Percentiles rank a stretch among this genome's conserved stretches.
These are phyloP conservation scores for Colletotrichum echinochloae DNA, from an alignment of 2,329 filamentous ascomycete species.

Conservation along the genomic window DNA sequence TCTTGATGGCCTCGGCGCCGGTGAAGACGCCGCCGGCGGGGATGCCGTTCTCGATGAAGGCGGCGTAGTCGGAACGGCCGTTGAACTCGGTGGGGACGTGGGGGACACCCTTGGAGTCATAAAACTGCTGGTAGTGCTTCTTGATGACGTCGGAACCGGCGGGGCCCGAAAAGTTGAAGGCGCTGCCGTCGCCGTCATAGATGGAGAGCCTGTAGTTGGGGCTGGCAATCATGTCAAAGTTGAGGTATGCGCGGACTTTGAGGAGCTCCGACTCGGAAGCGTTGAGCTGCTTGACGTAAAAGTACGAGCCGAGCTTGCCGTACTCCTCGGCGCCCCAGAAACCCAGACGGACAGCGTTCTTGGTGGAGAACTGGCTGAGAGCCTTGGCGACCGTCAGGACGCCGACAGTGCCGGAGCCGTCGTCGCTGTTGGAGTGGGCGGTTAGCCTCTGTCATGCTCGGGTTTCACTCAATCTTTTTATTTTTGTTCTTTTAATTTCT, in stretches of 20 bases:
- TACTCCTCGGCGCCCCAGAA: conserved; percentile 67
- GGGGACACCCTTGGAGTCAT: conserved; percentile 56
- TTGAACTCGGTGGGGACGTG: conserved; percentile 73
- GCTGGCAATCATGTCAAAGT: conserved; percentile 67
- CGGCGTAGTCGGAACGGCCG: conserved; percentile 75
- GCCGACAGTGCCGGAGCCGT: conserved; percentile 66
- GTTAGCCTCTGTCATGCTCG: conserved; percentile 12
- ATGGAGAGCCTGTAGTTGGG: conserved; percentile 65
- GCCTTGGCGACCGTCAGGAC: conserved; percentile 60
- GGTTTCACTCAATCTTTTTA: too few species aligned
- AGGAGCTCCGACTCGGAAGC: conserved; percentile 57
- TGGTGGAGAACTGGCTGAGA: conserved; percentile 57
- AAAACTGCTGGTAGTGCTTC: conserved; percentile 69
- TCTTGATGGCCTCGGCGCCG: conserved; percentile 74
- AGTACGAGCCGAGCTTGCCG: conserved; percentile 61
- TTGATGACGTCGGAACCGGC: conserved; percentile 71
- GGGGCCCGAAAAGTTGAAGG: conserved; percentile 66
- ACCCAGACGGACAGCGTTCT: conserved; percentile 62
- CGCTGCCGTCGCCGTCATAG: conserved; percentile 71
- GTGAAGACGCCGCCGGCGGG: conserved; percentile 77
- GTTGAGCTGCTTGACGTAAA: conserved; percentile 59
- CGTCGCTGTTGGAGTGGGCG: too few species aligned
- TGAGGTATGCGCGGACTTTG: conserved; percentile 66
- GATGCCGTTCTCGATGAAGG: conserved; percentile 74
- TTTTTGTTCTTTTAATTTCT: too few species aligned